phyloP scores from a whole-genome alignment of 2,329 filamentous ascomycete genomes.

The Curvularia lunata region DNA sequence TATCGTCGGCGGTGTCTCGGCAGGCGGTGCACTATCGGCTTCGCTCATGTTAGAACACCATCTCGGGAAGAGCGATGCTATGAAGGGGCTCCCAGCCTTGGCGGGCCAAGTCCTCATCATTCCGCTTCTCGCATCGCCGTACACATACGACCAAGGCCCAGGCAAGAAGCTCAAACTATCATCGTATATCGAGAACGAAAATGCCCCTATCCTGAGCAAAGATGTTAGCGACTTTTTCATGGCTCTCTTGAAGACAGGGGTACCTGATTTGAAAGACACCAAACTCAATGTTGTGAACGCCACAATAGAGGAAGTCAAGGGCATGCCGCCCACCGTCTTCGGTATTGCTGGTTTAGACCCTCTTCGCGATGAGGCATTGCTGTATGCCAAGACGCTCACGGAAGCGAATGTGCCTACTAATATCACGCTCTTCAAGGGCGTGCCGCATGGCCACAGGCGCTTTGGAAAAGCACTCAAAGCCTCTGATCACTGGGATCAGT shows the following conservation, averaged over 20 bases:
- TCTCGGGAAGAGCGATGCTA: slow-evolving; percentile 45
- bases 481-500: slow-evolving; percentile 52
- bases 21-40: slow-evolving; percentile 59
- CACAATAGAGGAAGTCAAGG: slow-evolving; percentile 49
- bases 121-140: slow-evolving; percentile 47
- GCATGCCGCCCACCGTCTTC: slow-evolving; percentile 56
- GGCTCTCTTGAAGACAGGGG: slow-evolving; percentile 24
- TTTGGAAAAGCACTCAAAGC: slow-evolving; percentile 52
- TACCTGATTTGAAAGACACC: slow-evolving; percentile 39
- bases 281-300: slow-evolving; percentile 43
- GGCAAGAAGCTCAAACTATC: slow-evolving; percentile 51
- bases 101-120: slow-evolving; percentile 56
- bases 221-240: slow-evolving; percentile 46
- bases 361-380: slow-evolving; percentile 57
- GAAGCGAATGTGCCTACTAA: slow-evolving; percentile 58
- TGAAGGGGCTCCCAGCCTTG: slow-evolving; percentile 43
- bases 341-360: slow-evolving; percentile 59
- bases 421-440: slow-evolving; percentile 57
- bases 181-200: slow-evolving; percentile 50
- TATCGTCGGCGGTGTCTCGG: slow-evolving; percentile 58
- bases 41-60: slow-evolving; percentile 56
- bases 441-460: slow-evolving; percentile 62
- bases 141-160: slow-evolving; percentile 49
- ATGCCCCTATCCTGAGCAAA: slow-evolving; percentile 58
- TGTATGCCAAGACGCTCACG: slow-evolving; percentile 54